phyloP scores from a whole-genome alignment of 257 asterid genomes.

The Ocimum tenuiflorum region DNA sequence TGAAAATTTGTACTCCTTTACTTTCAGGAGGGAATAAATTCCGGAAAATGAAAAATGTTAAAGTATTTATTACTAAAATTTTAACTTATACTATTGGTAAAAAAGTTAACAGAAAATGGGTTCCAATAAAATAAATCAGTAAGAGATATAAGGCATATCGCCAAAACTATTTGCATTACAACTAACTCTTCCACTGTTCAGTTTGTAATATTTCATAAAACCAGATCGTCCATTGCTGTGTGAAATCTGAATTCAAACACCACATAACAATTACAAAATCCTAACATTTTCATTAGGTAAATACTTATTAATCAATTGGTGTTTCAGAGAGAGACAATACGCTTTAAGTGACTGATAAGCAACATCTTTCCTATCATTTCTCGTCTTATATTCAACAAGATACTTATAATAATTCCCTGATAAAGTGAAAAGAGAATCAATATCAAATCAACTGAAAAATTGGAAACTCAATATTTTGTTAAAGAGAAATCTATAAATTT shows the following conservation, averaged over 20 bases:
- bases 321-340: constrained; percentile 15
- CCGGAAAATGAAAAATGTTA: no score
- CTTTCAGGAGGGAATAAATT: no score
- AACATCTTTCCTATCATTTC: constrained; percentile 53
- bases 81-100: no score
- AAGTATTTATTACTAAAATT: no score
- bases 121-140: no score
- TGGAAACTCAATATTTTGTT: neutral
- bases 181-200: neutral
- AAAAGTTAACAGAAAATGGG: no score
- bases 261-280: neutral
- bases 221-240: constrained; percentile 2
- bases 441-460: constrained; percentile 3
- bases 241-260: neutral
- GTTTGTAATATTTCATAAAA: neutral
- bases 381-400: constrained; percentile 53
- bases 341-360: constrained; percentile 60
- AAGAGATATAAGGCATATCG: no score
- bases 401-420: constrained; percentile 62
- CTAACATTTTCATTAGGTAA: neutral
- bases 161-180: no score
- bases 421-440: constrained; percentile 15
- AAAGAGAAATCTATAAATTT: neutral
- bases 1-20: no score
- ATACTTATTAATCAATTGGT: neutral